phyloP scores from a whole-genome alignment of 257 asterid species.

The Dorcoceras hygrometricum region DNA sequence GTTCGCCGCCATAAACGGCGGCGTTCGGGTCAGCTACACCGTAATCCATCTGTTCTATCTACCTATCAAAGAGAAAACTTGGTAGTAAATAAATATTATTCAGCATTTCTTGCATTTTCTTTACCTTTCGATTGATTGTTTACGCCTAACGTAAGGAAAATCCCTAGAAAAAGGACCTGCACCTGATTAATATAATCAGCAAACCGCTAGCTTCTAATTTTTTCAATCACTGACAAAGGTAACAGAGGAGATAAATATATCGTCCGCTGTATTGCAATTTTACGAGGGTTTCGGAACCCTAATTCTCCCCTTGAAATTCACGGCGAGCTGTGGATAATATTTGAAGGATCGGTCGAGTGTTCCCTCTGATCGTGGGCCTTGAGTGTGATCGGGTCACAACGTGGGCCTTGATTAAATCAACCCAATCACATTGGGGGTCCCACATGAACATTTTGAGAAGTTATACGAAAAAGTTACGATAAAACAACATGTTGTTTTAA shows the following conservation, averaged over 20 bases:
- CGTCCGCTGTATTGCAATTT: not conserved
- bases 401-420: not conserved
- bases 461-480: too few species aligned
- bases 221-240: not conserved
- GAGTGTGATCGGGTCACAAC: not conserved
- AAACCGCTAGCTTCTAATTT: not conserved
- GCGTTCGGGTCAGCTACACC: constrained; percentile 69
- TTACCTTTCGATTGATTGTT: constrained; percentile 25
- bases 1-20: constrained; percentile 57
- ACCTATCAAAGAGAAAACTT: constrained; percentile 49
- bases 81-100: constrained; percentile 51
- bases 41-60: constrained; percentile 75
- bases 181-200: not conserved
- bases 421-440: too few species aligned
- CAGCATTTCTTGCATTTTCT: constrained; percentile 29
- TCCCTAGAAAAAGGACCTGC: constrained; percentile 19
- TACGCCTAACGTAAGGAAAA: constrained; percentile 14
- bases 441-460: too few species aligned
- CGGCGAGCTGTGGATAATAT: not conserved
- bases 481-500: too few species aligned
- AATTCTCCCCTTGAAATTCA: not conserved
- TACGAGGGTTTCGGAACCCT: not conserved
- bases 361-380: not conserved
- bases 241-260: not conserved
- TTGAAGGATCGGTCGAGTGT: not conserved